Conservation (phyloP, 2,329 filamentous ascomycete genomes). For the Cyphellophora europaea region DNA sequence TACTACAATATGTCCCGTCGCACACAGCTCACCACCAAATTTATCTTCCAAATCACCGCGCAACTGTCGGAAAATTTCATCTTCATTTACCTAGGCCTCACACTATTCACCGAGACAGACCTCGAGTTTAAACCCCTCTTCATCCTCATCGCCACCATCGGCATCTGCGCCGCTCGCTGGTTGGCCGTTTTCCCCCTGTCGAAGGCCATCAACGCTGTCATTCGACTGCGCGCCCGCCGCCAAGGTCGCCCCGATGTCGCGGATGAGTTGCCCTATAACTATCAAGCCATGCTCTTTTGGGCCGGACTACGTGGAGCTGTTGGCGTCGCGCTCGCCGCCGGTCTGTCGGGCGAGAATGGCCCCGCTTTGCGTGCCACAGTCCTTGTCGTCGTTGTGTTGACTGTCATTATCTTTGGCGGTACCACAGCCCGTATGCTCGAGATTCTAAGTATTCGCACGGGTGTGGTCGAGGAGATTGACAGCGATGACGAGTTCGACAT, state of each 20-base stretch:
- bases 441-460: slow-evolving; percentile 90
- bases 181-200: slow-evolving; percentile 92
- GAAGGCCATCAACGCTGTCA: slow-evolving; percentile 81
- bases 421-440: slow-evolving; percentile 97
- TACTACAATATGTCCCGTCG: slow-evolving; percentile 99
- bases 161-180: slow-evolving; percentile 87
- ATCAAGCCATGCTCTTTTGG: slow-evolving; percentile 99
- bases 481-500: slow-evolving; percentile 99
- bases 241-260: slow-evolving; percentile 60
- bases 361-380: slow-evolving; percentile 85
- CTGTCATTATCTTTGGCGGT: slow-evolving; percentile 96
- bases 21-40: slow-evolving; percentile 96
- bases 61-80: slow-evolving; percentile 99
- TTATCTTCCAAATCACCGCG: slow-evolving; percentile 87
- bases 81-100: slow-evolving; percentile 95
- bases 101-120: slow-evolving; percentile 82
- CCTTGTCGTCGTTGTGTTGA: slow-evolving; percentile 92
- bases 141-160: slow-evolving; percentile 83
- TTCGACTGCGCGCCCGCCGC: slow-evolving; percentile 71
- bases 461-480: slow-evolving; percentile 92
- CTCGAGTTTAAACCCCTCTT: slow-evolving; percentile 89
- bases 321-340: slow-evolving; percentile 85
- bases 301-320: slow-evolving; percentile 91
- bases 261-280: slow-evolving; percentile 87
- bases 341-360: slow-evolving; percentile 72